Evolutionary conservation across 1,284 basidiomycete species (phyloP).

Genomic region (Tilletiaria anomala): DNA sequence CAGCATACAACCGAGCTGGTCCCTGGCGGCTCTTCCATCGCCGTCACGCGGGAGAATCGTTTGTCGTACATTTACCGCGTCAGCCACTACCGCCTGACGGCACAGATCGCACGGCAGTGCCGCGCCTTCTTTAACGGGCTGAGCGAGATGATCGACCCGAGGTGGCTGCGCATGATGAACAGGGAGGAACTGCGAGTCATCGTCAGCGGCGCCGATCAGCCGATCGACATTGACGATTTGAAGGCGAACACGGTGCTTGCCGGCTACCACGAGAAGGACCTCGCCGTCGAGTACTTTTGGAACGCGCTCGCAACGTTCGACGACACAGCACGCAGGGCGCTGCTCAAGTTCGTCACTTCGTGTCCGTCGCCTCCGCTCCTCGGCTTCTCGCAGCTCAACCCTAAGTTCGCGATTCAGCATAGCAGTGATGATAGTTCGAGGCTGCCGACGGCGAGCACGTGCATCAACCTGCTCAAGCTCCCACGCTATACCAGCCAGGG

Average conservation of each 20-base stretch:
- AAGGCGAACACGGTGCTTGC: constrained; percentile 27
- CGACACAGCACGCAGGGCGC: constrained; percentile 17
- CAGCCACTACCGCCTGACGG: constrained; percentile 73
- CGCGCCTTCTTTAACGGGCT: constrained; percentile 47
- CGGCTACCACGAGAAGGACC: constrained; percentile 34
- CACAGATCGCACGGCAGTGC: constrained; percentile 67
- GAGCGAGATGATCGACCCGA: constrained; percentile 33
- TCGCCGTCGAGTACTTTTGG: constrained; percentile 34
- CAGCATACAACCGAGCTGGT: constrained; percentile 66
- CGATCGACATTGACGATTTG: constrained; percentile 31
- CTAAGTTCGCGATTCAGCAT: constrained; percentile 29
- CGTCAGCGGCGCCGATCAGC: constrained; percentile 28
- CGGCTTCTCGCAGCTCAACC: constrained; percentile 32
- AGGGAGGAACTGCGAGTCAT: constrained; percentile 32
- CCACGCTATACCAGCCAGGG: constrained; percentile 23
- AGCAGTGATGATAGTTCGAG: constrained; percentile 24
- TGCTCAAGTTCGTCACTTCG: constrained; percentile 34
- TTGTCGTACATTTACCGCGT: constrained; percentile 76
- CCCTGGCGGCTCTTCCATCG: constrained; percentile 64
- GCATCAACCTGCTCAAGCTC: constrained; percentile 37
- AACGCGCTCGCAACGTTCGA: constrained; percentile 23
- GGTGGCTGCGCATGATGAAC: constrained; percentile 35
- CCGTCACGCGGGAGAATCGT: constrained; percentile 78
- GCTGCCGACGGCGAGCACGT: constrained; percentile 36
- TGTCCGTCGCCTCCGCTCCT: constrained; percentile 36